Evolutionary conservation across 331 rosid species (phyloP), one percentile per base, ranked within the genome.

Genomic region (Pyracantha coccinea): DNA sequence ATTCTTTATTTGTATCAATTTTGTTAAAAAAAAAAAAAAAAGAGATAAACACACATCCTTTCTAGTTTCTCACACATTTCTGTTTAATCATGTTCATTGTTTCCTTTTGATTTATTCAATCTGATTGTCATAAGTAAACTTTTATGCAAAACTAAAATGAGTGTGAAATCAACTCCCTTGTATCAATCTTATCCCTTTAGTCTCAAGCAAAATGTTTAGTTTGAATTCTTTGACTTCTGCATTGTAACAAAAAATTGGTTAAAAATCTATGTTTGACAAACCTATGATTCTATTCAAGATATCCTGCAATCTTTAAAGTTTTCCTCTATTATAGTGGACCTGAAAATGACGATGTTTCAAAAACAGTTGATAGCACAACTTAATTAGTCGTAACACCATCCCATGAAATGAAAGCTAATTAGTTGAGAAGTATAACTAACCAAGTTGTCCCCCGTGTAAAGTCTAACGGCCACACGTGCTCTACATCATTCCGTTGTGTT

Each of bases 401-500:
- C 27, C 63, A 23, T 23, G 31, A 23, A 58, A 58, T 20, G 29
- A 11, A 58, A 11, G 63, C 17, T n/a, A n/a, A n/a, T 23, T 52
- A 17, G 58, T 52, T 45, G 23, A 52, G 21, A 41, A 41, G 47
- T 11, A 41, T 41, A 38, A 38, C 44, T 8, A 38, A 38, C 44
- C 44, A 38, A 9, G 44, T 38, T 38, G 44, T 38, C 4, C 44
- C 1, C 0, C 0, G 1, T 38, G 44, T 38, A 1, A 38, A 38
- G 13, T 1, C 0, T 13, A 38, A 38, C 13, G 1, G 0, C 1
- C 4, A 9, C 4, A 38, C 1, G 0, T 38, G 4, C 13, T 38
- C 1, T 38, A 38, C 4, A 9, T 38, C 44, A 25, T 25, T 25
- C 2, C 3, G 4, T 38, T 38, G 44, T 38, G 13, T 38, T 38